These are phyloP conservation scores for Letharia lupina DNA, from an alignment of 495 filamentous ascomycete genomes.

Conservation along the genomic window DNA sequence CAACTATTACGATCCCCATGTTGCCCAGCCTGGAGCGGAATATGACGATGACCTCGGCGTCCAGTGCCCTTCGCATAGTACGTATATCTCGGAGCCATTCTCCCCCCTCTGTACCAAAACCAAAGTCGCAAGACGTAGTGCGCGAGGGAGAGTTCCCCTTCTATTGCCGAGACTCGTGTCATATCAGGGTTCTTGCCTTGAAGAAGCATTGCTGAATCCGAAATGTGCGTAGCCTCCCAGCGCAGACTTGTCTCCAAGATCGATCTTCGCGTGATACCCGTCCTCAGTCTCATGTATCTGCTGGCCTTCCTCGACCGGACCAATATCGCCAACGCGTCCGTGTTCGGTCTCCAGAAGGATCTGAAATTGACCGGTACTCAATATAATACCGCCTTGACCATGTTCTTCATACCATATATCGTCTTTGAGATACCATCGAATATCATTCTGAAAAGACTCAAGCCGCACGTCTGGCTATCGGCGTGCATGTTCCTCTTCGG, in stretches of 20 bases:
- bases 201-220: background rate
- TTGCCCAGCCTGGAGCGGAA: conserved; percentile 19
- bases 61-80: conserved; percentile 51
- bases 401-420: conserved; percentile 90
- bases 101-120: background rate
- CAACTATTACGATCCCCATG: conserved; percentile 30
- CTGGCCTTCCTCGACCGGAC: conserved; percentile 79
- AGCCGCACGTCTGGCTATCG: conserved; percentile 74
- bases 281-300: conserved; percentile 73
- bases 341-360: conserved; percentile 35
- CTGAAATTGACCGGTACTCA: conserved; percentile 44
- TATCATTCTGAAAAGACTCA: conserved; percentile 71
- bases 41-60: conserved; percentile 37
- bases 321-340: conserved; percentile 61
- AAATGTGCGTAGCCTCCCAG: conserved; percentile 37
- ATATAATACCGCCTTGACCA: conserved; percentile 60
- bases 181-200: background rate
- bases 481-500: conserved; percentile 80
- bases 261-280: conserved; percentile 73
- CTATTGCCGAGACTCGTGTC: background rate
- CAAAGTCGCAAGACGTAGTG: background rate
- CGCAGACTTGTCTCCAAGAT: conserved; percentile 64
- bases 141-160: background rate
- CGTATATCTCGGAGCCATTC: background rate
- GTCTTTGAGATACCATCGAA: conserved; percentile 85